phyloP scores from a whole-genome alignment of 2,329 filamentous ascomycete genomes.

The Claviceps humidiphila region DNA sequence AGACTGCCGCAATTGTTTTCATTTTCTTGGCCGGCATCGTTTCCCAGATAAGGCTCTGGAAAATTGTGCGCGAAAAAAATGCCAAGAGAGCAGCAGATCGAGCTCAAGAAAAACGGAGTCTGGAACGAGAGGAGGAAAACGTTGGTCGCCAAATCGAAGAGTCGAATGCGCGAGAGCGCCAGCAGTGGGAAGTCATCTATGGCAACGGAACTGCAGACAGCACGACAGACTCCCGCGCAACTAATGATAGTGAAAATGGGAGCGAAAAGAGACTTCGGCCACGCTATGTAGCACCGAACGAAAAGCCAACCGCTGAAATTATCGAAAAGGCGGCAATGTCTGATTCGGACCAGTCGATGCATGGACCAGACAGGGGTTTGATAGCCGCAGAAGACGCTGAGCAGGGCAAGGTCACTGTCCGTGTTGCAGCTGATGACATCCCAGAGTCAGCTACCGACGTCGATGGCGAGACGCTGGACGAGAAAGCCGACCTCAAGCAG shows the following conservation, averaged over 20 bases:
- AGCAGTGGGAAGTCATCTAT: slow-evolving; percentile 67
- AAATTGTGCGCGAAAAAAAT: slow-evolving; percentile 53
- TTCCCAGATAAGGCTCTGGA: slow-evolving; percentile 80
- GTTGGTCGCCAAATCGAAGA: slow-evolving; percentile 55
- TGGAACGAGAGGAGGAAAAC: slow-evolving; percentile 54
- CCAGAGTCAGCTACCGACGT: slow-evolving; percentile 14
- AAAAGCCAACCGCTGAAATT: slow-evolving; percentile 27
- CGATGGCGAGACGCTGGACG: slow-evolving; percentile 15
- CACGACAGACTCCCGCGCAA: slow-evolving; percentile 30
- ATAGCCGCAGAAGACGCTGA: slow-evolving; percentile 28
- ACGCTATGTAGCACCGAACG: slow-evolving; percentile 23
- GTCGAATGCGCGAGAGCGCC: slow-evolving; percentile 45
- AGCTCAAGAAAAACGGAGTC: slow-evolving; percentile 36
- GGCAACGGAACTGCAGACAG: slow-evolving; percentile 39
- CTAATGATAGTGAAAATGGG: slow-evolving; percentile 34
- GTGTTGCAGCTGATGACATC: slow-evolving; percentile 37
- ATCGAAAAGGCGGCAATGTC: slow-evolving; percentile 44
- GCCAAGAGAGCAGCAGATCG: slow-evolving; percentile 37
- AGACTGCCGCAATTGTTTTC: slow-evolving; percentile 66
- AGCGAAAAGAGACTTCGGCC: slow-evolving; percentile 30
- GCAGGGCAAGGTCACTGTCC: slow-evolving; percentile 37
- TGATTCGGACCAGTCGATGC: slow-evolving; percentile 16
- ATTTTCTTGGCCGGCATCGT: slow-evolving; percentile 63
- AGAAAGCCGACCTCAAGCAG: slow-evolving; percentile 16
- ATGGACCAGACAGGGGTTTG: slow-evolving; percentile 22